These are phyloP conservation scores for Cymbomonas tetramitiformis DNA, from an alignment of 139 green algal genomes.

Conservation along the genomic window DNA sequence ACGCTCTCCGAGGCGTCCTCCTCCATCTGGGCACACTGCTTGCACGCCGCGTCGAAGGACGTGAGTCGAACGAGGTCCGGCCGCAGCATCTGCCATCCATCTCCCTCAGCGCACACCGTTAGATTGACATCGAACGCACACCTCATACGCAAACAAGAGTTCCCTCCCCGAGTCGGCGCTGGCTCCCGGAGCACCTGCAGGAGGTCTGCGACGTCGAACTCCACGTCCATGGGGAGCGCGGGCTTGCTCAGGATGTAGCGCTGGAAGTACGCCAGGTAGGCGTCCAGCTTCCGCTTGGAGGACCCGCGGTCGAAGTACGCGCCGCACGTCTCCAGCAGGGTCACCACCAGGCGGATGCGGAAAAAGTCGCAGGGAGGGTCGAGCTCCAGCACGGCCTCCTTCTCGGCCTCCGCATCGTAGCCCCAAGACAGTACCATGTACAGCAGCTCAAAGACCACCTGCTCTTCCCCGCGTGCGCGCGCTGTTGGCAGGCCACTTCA, in stretches of 20 bases:
- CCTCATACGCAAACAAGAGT: neutral
- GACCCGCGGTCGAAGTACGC: conserved; percentile 62
- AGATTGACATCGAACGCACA: neutral
- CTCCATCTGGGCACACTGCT: conserved; percentile 45
- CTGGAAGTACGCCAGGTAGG: conserved; percentile 82
- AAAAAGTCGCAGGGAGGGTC: conserved; percentile 50
- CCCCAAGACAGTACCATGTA: conserved; percentile 69
- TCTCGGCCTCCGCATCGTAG: conserved; percentile 30
- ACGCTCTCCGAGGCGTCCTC: too few relatives aligned
- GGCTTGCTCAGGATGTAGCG: conserved; percentile 72
- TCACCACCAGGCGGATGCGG: conserved; percentile 48
- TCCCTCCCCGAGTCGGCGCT: conserved; percentile 57
- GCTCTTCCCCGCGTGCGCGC: too few relatives aligned
- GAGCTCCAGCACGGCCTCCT: conserved; percentile 1
- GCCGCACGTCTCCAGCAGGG: conserved; percentile 67
- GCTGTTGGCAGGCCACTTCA: too few relatives aligned
- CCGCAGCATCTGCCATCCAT: conserved; percentile 14
- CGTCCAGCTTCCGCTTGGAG: conserved; percentile 49
- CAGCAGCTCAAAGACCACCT: conserved; percentile 70
- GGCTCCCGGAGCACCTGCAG: neutral
- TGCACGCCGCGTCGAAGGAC: conserved; percentile 44
- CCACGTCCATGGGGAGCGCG: conserved; percentile 66
- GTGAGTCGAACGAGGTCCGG: conserved; percentile 38
- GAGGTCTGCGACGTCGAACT: conserved; percentile 47
- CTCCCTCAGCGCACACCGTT: conserved; percentile 47